phyloP scores from a whole-genome alignment of 2,329 filamentous ascomycete species.

The Calonectria leucothoes region DNA sequence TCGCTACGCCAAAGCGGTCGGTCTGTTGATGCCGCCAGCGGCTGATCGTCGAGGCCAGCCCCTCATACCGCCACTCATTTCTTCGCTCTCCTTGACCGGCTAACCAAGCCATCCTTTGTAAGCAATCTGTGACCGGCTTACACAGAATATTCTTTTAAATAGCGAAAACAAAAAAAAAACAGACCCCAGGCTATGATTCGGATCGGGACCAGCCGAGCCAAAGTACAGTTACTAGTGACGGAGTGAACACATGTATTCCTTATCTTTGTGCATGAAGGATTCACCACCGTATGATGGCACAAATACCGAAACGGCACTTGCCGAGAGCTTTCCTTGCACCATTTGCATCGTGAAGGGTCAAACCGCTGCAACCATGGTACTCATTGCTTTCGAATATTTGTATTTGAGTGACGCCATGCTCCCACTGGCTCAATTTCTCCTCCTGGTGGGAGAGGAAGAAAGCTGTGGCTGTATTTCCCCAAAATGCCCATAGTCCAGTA shows the following conservation, averaged over 20 bases:
- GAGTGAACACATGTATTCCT: background rate
- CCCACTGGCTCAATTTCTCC: constrained; percentile 1
- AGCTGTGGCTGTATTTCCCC: background rate
- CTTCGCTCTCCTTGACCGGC: background rate
- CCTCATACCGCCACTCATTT: background rate
- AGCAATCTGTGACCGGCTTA: background rate
- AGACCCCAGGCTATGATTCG: background rate
- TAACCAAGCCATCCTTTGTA: background rate
- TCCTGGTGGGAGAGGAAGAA: background rate
- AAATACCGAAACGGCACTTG: background rate
- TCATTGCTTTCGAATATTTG: background rate
- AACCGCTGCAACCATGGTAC: background rate
- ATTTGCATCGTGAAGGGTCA: background rate
- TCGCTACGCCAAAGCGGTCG: background rate
- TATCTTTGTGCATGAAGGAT: background rate
- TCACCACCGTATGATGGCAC: background rate
- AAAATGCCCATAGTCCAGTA: background rate
- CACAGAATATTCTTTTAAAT: no score
- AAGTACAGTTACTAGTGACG: background rate
- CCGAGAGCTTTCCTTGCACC: background rate
- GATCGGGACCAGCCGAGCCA: background rate
- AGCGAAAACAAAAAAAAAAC: no score
- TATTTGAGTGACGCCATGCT: background rate
- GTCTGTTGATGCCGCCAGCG: background rate
- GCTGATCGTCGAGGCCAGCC: background rate